Percentiles rank a stretch among this genome's conserved stretches.
Evolutionary conservation across 352 stramenopile species (phyloP).

Genomic region (Pythium apleroticum): DNA sequence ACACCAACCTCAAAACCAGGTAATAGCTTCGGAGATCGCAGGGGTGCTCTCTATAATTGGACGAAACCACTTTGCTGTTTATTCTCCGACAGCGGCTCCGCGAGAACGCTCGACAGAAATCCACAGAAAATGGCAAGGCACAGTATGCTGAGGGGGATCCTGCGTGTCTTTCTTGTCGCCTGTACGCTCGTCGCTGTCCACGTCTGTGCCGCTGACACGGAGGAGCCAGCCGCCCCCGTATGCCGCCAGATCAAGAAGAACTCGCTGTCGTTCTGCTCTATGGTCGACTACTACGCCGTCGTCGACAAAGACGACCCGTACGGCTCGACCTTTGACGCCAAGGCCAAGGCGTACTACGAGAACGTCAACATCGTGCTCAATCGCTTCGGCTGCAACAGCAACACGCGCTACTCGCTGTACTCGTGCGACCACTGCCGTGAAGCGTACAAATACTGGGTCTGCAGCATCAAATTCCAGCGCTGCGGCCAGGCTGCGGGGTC

Average conservation of each 20-base stretch:
- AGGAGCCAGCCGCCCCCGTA: conserved; percentile 47
- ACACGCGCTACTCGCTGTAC: conserved; percentile 74
- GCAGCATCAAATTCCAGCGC: conserved; percentile 82
- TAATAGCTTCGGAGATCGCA: too few relatives aligned
- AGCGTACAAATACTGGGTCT: conserved; percentile 90
- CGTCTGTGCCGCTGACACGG: conserved; percentile 26
- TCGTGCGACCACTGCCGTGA: conserved; percentile 81
- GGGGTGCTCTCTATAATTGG: too few relatives aligned
- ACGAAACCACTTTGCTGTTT: too few relatives aligned
- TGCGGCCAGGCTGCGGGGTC: conserved; percentile 32
- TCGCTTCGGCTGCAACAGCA: conserved; percentile 75
- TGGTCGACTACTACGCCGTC: conserved; percentile 81
- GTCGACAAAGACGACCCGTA: conserved; percentile 55
- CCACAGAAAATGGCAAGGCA: too few relatives aligned
- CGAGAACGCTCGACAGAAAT: too few relatives aligned
- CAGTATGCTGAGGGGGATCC: too few relatives aligned
- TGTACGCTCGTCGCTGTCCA: background rate
- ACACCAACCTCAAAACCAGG: too few relatives aligned
- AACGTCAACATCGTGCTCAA: conserved; percentile 81
- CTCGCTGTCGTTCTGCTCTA: conserved; percentile 78
- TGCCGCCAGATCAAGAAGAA: conserved; percentile 57
- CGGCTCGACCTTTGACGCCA: conserved; percentile 50
- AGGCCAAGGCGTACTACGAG: conserved; percentile 73
- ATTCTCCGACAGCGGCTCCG: too few relatives aligned
- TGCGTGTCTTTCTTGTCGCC: too few relatives aligned